Evolutionary conservation across 441 rosid species (phyloP).

Genomic region (Euphorbia schlechtendalii): DNA sequence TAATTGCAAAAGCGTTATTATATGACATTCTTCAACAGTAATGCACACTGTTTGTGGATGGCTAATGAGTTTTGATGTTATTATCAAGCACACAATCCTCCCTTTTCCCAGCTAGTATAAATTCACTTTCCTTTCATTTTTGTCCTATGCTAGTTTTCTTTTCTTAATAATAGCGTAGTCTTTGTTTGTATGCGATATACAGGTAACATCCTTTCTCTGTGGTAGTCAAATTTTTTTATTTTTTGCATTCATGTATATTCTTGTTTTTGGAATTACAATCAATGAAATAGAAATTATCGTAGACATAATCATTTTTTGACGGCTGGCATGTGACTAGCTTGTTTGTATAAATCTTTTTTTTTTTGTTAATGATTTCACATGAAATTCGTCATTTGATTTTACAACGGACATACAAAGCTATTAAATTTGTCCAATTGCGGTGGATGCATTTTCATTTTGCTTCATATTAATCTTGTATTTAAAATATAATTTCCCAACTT

Average conservation of each 20-base stretch:
- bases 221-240: no score
- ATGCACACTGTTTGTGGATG: not conserved
- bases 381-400: slow-evolving; percentile 4
- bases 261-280: not conserved
- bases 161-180: not conserved
- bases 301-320: slow-evolving; percentile 2
- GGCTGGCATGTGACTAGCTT: slow-evolving; percentile 11
- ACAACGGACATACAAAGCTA: not conserved
- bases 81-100: no score
- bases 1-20: not conserved
- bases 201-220: not conserved
- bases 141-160: not conserved
- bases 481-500: not conserved
- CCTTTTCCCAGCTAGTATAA: no score
- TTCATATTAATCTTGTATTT: not conserved
- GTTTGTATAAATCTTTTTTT: not conserved
- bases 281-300: not conserved
- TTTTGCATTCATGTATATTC: no score
- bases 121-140: not conserved
- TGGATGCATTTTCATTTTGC: not conserved
- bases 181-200: not conserved
- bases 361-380: slow-evolving; percentile 13
- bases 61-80: no score
- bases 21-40: not conserved
- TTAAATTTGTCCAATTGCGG: not conserved